phyloP scores from a whole-genome alignment of 768 basidiomycete species.

The Mycena indigotica region DNA sequence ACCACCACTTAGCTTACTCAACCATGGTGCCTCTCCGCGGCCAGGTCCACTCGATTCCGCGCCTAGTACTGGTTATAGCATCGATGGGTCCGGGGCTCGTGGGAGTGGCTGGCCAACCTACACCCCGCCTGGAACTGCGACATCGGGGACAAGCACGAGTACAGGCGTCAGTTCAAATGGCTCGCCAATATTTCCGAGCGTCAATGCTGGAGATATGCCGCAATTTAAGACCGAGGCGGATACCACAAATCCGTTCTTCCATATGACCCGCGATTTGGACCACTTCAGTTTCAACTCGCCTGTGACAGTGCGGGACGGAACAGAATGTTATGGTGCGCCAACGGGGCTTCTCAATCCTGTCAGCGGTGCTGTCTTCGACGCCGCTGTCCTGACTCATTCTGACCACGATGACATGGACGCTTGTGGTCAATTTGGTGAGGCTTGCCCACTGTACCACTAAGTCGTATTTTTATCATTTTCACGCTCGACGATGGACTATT shows the following conservation, averaged over 20 bases:
- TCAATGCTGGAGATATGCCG: conserved; percentile 27
- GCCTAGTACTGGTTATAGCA: conserved; percentile 51
- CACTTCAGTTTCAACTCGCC: conserved; percentile 54
- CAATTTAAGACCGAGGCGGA: conserved; percentile 41
- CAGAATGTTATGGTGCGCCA: conserved; percentile 32
- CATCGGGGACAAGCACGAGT: conserved; percentile 49
- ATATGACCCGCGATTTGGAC: conserved; percentile 46
- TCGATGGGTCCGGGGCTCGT: conserved; percentile 48
- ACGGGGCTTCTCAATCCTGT: conserved; percentile 12
- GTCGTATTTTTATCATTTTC: conserved; percentile 17
- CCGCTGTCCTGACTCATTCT: conserved; percentile 34
- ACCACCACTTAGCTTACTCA: conserved; percentile 45
- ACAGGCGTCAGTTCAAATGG: conserved; percentile 42
- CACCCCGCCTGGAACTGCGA: conserved; percentile 61
- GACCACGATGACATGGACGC: conserved; percentile 38
- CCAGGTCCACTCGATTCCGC: conserved; percentile 44
- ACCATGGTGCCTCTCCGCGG: conserved; percentile 35
- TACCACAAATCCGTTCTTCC: conserved; percentile 42
- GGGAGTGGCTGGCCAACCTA: conserved; percentile 62
- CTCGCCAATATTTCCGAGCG: conserved; percentile 45
- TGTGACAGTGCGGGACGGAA: conserved; percentile 31
- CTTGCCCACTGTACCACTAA: conserved; percentile 31
- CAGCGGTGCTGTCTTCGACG: conserved; percentile 25
- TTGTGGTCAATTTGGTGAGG: conserved; percentile 49
- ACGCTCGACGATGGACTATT: conserved; percentile 4